phyloP scores from a whole-genome alignment of 305 asterid genomes.

The Rubia peregrina region DNA sequence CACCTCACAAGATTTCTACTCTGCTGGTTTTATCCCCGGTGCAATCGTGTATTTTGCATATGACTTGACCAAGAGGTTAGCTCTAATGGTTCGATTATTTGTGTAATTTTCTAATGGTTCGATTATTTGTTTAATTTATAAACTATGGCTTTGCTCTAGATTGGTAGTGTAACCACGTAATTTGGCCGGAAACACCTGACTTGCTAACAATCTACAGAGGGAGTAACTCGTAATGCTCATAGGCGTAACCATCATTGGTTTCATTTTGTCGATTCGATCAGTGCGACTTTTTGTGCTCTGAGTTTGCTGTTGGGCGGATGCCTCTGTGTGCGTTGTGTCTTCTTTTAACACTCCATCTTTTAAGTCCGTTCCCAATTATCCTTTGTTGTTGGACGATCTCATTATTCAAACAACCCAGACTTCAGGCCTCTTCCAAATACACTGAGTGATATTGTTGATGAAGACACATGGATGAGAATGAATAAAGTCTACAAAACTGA shows the following conservation, averaged over 20 bases:
- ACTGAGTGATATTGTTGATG: slow-evolving; percentile 68
- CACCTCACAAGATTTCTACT: slow-evolving; percentile 58
- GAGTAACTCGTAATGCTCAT: too few species aligned
- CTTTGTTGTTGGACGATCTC: slow-evolving; percentile 73
- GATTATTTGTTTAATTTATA: too few species aligned
- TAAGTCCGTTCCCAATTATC: slow-evolving; percentile 56
- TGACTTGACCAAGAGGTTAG: slow-evolving; percentile 62
- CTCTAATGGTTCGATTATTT: neutral
- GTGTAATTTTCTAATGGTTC: too few species aligned
- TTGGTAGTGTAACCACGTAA: too few species aligned
- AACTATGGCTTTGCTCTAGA: neutral
- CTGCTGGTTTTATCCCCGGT: slow-evolving; percentile 90
- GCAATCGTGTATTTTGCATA: slow-evolving; percentile 82
- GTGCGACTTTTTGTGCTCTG: too few species aligned
- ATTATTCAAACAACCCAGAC: slow-evolving; percentile 43
- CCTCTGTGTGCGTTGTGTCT: too few species aligned
- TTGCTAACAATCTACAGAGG: too few species aligned
- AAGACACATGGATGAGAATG: slow-evolving; percentile 87
- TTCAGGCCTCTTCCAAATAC: slow-evolving; percentile 82
- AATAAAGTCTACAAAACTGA: slow-evolving; percentile 81
- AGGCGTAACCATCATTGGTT: too few species aligned
- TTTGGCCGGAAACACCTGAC: too few species aligned
- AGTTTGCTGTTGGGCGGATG: too few species aligned
- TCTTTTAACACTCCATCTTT: slow-evolving; percentile 68
- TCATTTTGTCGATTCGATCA: too few species aligned